phyloP scores from a whole-genome alignment of 2,329 filamentous ascomycete genomes.

The Aspergillus unguis region DNA sequence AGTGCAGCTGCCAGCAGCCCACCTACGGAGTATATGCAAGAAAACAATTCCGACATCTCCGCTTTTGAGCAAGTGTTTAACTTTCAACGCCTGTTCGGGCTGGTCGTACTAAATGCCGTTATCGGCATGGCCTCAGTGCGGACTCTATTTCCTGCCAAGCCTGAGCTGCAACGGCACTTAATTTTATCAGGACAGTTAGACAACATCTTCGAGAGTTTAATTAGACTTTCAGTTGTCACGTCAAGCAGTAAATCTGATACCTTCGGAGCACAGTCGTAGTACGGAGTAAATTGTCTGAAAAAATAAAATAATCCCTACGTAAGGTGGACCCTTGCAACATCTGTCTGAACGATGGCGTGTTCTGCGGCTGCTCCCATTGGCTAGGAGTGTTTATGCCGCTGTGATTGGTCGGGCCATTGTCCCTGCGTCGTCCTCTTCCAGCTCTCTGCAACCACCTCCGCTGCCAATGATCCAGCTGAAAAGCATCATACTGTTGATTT shows the following conservation, averaged over 20 bases:
- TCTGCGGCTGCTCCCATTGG: slow-evolving; percentile 26
- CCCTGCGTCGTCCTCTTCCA: background rate
- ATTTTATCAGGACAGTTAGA: too few species aligned
- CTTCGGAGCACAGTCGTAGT: background rate
- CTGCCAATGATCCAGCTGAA: background rate
- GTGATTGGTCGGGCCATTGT: slow-evolving; percentile 9
- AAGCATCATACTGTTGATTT: background rate
- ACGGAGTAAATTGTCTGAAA: background rate
- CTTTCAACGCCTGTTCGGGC: too few species aligned
- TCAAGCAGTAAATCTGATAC: too few species aligned
- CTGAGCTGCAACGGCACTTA: too few species aligned
- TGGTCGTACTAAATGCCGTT: too few species aligned
- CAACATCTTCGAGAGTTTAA: too few species aligned
- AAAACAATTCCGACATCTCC: too few species aligned
- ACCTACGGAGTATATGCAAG: background rate
- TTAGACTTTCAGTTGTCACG: too few species aligned
- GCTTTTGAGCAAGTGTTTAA: too few species aligned
- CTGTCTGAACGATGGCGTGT: slow-evolving; percentile 33
- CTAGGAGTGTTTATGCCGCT: too few species aligned
- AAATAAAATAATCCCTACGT: slow-evolving; percentile 16
- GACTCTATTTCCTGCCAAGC: too few species aligned
- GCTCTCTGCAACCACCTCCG: background rate
- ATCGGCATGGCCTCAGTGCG: too few species aligned
- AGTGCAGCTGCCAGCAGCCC: background rate
- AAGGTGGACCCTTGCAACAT: slow-evolving; percentile 30